These are phyloP conservation scores for Diospyros lotus DNA, from an alignment of 148 eudicot genomes.

Conservation along the genomic window DNA sequence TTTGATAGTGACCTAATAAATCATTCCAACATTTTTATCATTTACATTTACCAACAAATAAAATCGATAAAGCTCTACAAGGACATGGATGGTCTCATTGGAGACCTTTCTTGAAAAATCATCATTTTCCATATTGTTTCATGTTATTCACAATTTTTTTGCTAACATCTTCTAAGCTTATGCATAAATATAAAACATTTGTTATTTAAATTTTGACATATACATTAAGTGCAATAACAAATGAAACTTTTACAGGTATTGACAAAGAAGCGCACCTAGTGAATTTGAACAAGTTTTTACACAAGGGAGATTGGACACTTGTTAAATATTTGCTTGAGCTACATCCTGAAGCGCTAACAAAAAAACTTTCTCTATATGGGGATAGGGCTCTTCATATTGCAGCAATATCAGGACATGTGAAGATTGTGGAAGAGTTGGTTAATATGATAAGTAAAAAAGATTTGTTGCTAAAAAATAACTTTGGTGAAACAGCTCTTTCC, in stretches of 20 bases:
- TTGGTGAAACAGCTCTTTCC: conserved; percentile 9
- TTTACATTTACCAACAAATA: no score
- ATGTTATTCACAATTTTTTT: no score
- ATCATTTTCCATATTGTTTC: no score
- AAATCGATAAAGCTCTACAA: no score
- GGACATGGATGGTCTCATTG: no score
- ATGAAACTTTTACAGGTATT: not conserved
- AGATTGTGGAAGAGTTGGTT: conserved; percentile 12
- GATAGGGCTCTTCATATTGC: conserved; percentile 9
- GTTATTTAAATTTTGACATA: no score
- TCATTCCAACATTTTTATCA: no score
- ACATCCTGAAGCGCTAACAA: not conserved
- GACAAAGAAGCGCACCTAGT: not conserved
- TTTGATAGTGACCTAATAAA: no score
- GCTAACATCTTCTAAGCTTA: no score
- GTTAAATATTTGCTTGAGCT: not conserved
- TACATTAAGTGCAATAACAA: not conserved
- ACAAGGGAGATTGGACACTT: conserved; percentile 8
- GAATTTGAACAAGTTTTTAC: not conserved
- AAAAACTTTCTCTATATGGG: not conserved
- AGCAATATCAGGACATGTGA: conserved; percentile 7
- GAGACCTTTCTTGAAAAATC: no score
- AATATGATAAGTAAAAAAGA: not conserved
- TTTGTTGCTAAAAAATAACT: not conserved
- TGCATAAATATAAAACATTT: no score